These are phyloP conservation scores for Ilyonectria destructans DNA, from an alignment of 2,329 filamentous ascomycete genomes.

Conservation along the genomic window DNA sequence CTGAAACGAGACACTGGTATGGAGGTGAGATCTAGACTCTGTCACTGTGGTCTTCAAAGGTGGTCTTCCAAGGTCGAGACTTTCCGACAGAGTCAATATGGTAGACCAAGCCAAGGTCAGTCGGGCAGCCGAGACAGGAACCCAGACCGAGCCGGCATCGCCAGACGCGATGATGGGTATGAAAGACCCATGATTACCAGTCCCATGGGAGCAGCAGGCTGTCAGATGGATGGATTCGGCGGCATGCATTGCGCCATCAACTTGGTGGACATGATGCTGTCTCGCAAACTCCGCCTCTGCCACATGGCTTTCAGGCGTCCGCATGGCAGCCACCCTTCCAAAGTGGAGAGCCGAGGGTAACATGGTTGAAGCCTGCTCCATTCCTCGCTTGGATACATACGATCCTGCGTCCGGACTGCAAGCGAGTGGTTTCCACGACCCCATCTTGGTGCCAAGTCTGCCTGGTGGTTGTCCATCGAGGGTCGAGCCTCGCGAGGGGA, in stretches of 20 bases:
- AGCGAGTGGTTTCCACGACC: neutral
- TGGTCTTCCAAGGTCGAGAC: constrained; percentile 25
- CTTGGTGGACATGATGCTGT: constrained; percentile 21
- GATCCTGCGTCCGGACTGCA: constrained; percentile 1
- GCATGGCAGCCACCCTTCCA: constrained; percentile 26
- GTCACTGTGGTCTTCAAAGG: constrained; percentile 10
- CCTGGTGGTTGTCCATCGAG: neutral
- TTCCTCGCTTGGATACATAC: neutral
- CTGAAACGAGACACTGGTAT: constrained; percentile 48
- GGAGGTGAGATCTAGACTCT: constrained; percentile 35
- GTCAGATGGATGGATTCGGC: neutral
- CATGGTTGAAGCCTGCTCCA: constrained; percentile 8
- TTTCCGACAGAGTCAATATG: neutral
- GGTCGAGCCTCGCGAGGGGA: neutral
- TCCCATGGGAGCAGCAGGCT: constrained; percentile 7
- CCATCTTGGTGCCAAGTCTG: constrained; percentile 3
- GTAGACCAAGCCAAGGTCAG: constrained; percentile 13
- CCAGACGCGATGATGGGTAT: constrained; percentile 21
- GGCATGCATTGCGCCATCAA: constrained; percentile 25
- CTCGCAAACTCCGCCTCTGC: constrained; percentile 20
- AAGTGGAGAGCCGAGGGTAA: constrained; percentile 23
- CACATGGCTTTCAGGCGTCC: constrained; percentile 31
- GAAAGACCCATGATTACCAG: constrained; percentile 15
- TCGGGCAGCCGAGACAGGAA: constrained; percentile 18
- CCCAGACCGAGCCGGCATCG: constrained; percentile 6